Evolutionary conservation across 108 stramenopile genomes (phyloP).

Genomic region (Cyclotella baltica): DNA sequence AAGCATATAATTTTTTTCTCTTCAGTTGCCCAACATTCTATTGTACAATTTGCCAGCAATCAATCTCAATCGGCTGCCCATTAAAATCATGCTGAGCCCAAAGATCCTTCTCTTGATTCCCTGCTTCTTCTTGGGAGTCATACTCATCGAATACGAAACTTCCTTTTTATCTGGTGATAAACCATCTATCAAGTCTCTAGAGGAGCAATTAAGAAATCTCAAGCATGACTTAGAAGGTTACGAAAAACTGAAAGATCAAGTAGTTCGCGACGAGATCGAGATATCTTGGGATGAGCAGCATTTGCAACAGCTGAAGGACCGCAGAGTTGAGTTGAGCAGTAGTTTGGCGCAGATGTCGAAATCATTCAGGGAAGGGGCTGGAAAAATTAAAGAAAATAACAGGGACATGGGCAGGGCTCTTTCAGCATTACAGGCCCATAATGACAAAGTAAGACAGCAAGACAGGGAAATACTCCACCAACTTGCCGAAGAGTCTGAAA

Average conservation of each 20-base stretch:
- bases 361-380: background rate
- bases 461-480: background rate
- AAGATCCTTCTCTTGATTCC: background rate
- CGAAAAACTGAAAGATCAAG: constrained; percentile 11
- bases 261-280: constrained; percentile 4
- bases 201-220: background rate
- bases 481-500: background rate
- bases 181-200: background rate
- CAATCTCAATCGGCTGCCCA: too few relatives aligned
- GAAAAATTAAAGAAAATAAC: background rate
- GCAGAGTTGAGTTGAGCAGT: background rate
- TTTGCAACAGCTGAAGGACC: background rate
- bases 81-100: background rate
- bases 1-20: too few relatives aligned
- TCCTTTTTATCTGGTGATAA: background rate
- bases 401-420: background rate
- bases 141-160: background rate
- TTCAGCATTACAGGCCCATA: background rate
- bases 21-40: too few relatives aligned
- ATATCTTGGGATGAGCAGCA: constrained; percentile 7
- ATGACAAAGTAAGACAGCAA: background rate
- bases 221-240: background rate
- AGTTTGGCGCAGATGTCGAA: background rate
- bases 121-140: background rate
- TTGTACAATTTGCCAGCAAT: too few relatives aligned